A percentile compares a stretch with the other conserved stretches of the same genome.
phyloP scores from a whole-genome alignment of 345 rosid species.

The Luvunga scandens region DNA sequence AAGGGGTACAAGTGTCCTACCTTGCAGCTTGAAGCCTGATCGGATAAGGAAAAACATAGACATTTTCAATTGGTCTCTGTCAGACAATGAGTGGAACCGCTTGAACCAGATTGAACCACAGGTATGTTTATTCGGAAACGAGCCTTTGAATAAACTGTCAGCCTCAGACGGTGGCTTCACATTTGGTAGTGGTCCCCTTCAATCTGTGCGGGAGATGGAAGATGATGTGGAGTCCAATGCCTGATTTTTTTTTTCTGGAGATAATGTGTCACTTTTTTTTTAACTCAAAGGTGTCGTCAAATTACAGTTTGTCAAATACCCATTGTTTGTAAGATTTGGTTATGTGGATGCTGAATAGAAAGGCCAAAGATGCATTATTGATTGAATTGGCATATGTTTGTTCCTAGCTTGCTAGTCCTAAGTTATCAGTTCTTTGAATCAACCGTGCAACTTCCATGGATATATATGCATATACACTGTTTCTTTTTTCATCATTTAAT shows the following conservation, averaged over 20 bases:
- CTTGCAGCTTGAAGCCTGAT: constrained; percentile 54
- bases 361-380: not conserved
- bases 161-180: constrained; percentile 36
- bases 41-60: constrained; percentile 51
- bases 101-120: constrained; percentile 53
- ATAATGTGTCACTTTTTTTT: constrained; percentile 15
- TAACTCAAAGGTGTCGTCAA: not conserved
- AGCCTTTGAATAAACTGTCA: constrained; percentile 33
- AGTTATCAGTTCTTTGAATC: not conserved
- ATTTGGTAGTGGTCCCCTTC: constrained; percentile 52
- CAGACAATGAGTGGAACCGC: constrained; percentile 45
- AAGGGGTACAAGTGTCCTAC: constrained; percentile 59
- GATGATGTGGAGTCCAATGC: constrained; percentile 45
- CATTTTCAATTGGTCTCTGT: constrained; percentile 48
- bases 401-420: not conserved
- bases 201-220: constrained; percentile 49
- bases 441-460: not conserved
- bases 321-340: constrained; percentile 26
- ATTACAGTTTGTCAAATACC: constrained; percentile 8
- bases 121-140: constrained; percentile 54
- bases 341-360: constrained; percentile 31
- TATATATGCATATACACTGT: not conserved
- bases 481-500: not conserved
- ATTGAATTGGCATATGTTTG: constrained; percentile 2
- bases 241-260: constrained; percentile 18